phyloP scores from a whole-genome alignment of 192 early-diverging fungal genomes.

The Chytriomyces sp. region DNA sequence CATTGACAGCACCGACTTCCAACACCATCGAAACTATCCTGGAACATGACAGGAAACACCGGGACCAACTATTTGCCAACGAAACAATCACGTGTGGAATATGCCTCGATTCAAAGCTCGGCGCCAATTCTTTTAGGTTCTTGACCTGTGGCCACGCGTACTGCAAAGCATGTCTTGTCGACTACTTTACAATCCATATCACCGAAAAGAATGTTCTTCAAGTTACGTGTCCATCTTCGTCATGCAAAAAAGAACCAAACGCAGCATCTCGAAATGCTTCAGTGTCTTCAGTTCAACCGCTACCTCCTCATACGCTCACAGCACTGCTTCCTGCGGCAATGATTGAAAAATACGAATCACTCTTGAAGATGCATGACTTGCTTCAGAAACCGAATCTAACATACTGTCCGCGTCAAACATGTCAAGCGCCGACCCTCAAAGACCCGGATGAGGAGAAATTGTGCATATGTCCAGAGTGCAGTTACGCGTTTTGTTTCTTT shows the following conservation, averaged over 20 bases:
- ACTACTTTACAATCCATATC: slow-evolving; percentile 45
- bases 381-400: slow-evolving; percentile 39
- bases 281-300: not conserved
- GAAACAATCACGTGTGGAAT: slow-evolving; percentile 38
- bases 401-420: slow-evolving; percentile 45
- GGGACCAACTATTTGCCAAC: slow-evolving; percentile 33
- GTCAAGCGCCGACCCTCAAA: slow-evolving; percentile 36
- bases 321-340: slow-evolving; percentile 8
- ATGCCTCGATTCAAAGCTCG: slow-evolving; percentile 34
- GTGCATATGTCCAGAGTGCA: slow-evolving; percentile 42
- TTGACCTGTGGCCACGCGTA: slow-evolving; percentile 40
- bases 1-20: not conserved
- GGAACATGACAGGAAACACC: slow-evolving; percentile 4
- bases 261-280: not conserved
- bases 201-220: slow-evolving; percentile 32
- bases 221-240: slow-evolving; percentile 34
- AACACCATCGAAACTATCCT: slow-evolving; percentile 26
- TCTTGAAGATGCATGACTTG: slow-evolving; percentile 23
- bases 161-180: slow-evolving; percentile 39
- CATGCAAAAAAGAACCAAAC: slow-evolving; percentile 27
- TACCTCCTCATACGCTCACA: not conserved
- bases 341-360: slow-evolving; percentile 19
- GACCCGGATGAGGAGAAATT: slow-evolving; percentile 45
- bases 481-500: slow-evolving; percentile 48
- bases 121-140: slow-evolving; percentile 33